Base-by-base conservation (phyloP, 176 grass and related monocot genomes). In the Musa troglodytarum region DNA sequence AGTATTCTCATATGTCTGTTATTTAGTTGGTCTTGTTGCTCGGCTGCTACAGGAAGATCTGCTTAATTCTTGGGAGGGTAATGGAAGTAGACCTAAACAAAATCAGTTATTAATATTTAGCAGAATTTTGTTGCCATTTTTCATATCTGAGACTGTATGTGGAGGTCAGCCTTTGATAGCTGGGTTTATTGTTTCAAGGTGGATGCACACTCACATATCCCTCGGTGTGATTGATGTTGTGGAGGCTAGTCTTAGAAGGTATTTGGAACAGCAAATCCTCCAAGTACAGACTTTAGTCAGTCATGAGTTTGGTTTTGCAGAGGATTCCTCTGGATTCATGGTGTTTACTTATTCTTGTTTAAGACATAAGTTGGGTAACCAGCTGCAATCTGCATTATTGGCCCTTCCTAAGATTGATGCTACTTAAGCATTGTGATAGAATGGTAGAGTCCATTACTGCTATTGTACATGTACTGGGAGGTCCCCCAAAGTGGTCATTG, bases 121-220 rank as follows among this genome's bases (percentile, higher is more conserved):
- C n/a, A 81, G 63, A 71, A 69, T 93, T 65, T 54, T 98, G 24
- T 80, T 98, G 57, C 90, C 95, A 6, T 91, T 74, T 82, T 89
- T 98, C 63, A 74, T 98, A 81, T 93, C 88, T 56, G 84, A 98
- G 52, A 56, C 93, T 34, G 86, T 93, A 65, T 65, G 83, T 25
- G 84, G 68, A 22, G 90, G 86, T 8, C 86, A 98, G 69, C 73
- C 83, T 82, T 73, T 98, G 49, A 74, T 98, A 63, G 90, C 90
- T 11, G 88, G 88, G 62, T 87, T 93, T 74, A 19, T 93, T 70
- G 74, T 98, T 68, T 91, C 86, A 0, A 88, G 68, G 86, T 98
- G 95, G 88, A 98, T 93, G 90, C 95, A 98, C 76, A 91, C 88
- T 0, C 86, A 88, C 59, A 67, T 82, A 24, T 89, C 82, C 49